Evolutionary conservation across 2,329 filamentous ascomycete species (phyloP).

Genomic region (Cladophialophora immunda): DNA sequence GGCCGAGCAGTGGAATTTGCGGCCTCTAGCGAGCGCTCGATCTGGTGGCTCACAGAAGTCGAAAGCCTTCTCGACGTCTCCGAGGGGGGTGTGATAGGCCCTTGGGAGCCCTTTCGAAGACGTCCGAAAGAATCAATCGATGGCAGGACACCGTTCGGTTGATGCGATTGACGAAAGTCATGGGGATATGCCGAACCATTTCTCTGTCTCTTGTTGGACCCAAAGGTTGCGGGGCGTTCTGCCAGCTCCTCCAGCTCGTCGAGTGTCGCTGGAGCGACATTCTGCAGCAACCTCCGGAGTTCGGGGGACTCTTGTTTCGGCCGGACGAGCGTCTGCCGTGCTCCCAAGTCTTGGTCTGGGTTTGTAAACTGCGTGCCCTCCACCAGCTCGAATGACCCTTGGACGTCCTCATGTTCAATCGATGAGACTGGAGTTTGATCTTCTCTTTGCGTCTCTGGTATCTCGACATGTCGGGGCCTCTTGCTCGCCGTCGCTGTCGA

Average conservation of each 20-base stretch:
- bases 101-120: slow-evolving; percentile 6
- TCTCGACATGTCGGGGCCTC: slow-evolving; percentile 36
- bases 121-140: slow-evolving; percentile 3
- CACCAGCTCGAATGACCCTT: slow-evolving; percentile 23
- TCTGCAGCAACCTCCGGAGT: slow-evolving; percentile 26
- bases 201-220: slow-evolving; percentile 2
- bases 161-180: neutral
- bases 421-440: slow-evolving; percentile 31
- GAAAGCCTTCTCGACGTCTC: slow-evolving; percentile 18
- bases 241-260: slow-evolving; percentile 36
- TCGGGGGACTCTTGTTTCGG: slow-evolving; percentile 37
- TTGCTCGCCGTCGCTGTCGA: slow-evolving; percentile 22
- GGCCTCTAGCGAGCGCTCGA: neutral
- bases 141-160: slow-evolving; percentile 3
- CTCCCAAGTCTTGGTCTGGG: slow-evolving; percentile 15
- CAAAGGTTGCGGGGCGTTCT: slow-evolving; percentile 27
- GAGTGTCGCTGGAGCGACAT: slow-evolving; percentile 28
- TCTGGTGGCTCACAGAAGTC: slow-evolving; percentile 17
- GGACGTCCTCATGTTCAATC: slow-evolving; percentile 32
- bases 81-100: slow-evolving; percentile 26
- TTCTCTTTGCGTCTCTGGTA: slow-evolving; percentile 31
- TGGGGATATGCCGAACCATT: neutral
- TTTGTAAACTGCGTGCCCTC: slow-evolving; percentile 27
- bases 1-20: slow-evolving; percentile 12
- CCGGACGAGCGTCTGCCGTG: slow-evolving; percentile 7